phyloP scores from a whole-genome alignment of 2,329 filamentous ascomycete species.

The Boeremia exigua region DNA sequence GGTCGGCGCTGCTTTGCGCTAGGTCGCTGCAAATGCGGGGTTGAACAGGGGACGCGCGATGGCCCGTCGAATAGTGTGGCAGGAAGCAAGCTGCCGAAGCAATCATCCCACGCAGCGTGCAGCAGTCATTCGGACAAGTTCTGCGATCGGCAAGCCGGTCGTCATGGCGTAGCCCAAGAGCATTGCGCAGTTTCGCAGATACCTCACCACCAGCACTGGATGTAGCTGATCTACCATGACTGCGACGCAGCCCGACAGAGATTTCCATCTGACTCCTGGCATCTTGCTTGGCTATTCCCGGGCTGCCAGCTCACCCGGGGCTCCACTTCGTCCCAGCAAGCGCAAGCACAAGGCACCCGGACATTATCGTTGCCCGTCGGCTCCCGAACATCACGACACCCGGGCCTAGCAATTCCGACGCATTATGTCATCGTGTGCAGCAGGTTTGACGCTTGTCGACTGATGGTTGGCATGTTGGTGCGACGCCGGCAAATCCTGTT shows the following conservation, averaged over 20 bases:
- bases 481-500: conserved; percentile 19
- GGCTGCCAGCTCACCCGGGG: conserved; percentile 11
- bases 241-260: conserved; percentile 12
- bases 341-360: conserved; percentile 1
- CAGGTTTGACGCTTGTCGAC: conserved; percentile 14
- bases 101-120: conserved; percentile 23
- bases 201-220: conserved; percentile 7
- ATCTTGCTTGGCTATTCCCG: conserved; percentile 8
- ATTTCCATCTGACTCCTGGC: conserved; percentile 5
- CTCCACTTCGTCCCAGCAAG: conserved; percentile 15
- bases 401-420: conserved; percentile 17
- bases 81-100: conserved; percentile 24
- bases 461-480: conserved; percentile 13
- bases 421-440: conserved; percentile 25
- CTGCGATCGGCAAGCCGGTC: conserved; percentile 15
- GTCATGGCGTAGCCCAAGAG: conserved; percentile 28
- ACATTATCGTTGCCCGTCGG: conserved; percentile 14
- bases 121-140: conserved; percentile 24
- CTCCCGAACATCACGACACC: conserved; percentile 24
- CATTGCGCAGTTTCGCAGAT: conserved; percentile 5
- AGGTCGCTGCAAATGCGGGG: conserved; percentile 12
- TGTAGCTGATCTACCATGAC: conserved; percentile 8
- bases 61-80: conserved; percentile 6
- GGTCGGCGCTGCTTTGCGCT: conserved; percentile 25
- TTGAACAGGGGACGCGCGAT: background rate